Evolutionary conservation across 148 eudicot genomes (phyloP).

Genomic region (Cornus suecica): DNA sequence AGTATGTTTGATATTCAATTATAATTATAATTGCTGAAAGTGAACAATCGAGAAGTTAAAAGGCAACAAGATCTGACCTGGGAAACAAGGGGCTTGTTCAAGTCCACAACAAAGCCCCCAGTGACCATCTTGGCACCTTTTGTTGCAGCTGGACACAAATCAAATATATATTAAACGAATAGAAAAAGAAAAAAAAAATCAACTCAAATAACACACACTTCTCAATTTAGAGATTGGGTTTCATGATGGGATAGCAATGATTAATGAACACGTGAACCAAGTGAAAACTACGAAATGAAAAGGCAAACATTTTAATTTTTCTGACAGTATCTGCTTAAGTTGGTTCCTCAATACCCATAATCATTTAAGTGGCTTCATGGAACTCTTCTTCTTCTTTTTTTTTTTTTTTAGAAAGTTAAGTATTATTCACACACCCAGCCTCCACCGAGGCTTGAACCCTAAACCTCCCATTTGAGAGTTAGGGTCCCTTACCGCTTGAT

Average conservation of each 20-base stretch:
- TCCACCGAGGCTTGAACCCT: too few species aligned
- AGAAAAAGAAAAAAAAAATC: not conserved
- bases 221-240: not conserved
- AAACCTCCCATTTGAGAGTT: too few species aligned
- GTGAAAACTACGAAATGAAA: not conserved
- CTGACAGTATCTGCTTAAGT: too few species aligned
- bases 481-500: too few species aligned
- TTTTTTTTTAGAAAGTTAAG: too few species aligned
- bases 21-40: not conserved
- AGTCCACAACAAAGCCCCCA: constrained; percentile 73
- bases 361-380: too few species aligned
- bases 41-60: not conserved
- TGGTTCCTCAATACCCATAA: too few species aligned
- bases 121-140: constrained; percentile 62
- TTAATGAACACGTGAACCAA: too few species aligned
- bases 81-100: constrained; percentile 85
- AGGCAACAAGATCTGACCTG: constrained; percentile 47
- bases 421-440: too few species aligned
- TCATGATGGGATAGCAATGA: not conserved
- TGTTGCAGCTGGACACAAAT: not conserved
- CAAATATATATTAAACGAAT: not conserved
- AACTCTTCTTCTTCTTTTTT: too few species aligned
- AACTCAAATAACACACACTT: not conserved
- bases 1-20: not conserved
- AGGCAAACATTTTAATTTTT: too few species aligned